Evolutionary conservation across 106 monocot species (phyloP).

Genomic region (Dendrobium huoshanense): DNA sequence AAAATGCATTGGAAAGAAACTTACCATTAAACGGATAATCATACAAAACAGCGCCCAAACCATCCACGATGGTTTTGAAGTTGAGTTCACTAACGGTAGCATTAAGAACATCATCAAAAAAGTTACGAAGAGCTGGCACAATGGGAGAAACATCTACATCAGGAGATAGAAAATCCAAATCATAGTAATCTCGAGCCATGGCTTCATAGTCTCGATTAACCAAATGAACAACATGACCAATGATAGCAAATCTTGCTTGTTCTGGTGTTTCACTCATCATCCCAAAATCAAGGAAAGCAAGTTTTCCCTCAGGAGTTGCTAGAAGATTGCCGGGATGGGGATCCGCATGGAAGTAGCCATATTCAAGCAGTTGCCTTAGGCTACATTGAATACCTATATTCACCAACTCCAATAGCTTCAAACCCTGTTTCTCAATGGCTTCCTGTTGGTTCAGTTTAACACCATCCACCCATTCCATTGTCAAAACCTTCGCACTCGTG

Average conservation of each 20-base stretch:
- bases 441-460: slow-evolving; percentile 92
- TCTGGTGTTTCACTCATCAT: slow-evolving; percentile 99
- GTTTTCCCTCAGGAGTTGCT: slow-evolving; percentile 90
- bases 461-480: slow-evolving; percentile 98
- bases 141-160: slow-evolving; percentile 97
- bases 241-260: slow-evolving; percentile 89
- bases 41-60: slow-evolving; percentile 89
- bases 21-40: slow-evolving; percentile 95
- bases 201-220: slow-evolving; percentile 99
- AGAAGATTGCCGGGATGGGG: slow-evolving; percentile 98
- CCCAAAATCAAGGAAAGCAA: slow-evolving; percentile 98
- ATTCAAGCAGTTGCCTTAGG: slow-evolving; percentile 91
- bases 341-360: slow-evolving; percentile 98
- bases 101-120: slow-evolving; percentile 95
- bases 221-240: slow-evolving; percentile 98
- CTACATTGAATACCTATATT: slow-evolving; percentile 97
- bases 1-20: slow-evolving; percentile 12
- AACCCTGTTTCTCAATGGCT: slow-evolving; percentile 88
- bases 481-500: slow-evolving; percentile 91
- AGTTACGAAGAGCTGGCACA: slow-evolving; percentile 82
- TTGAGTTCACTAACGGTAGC: slow-evolving; percentile 95
- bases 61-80: slow-evolving; percentile 95
- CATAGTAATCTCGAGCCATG: slow-evolving; percentile 97
- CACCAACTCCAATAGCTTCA: slow-evolving; percentile 83
- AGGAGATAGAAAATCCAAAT: slow-evolving; percentile 77